These are phyloP conservation scores for Caryocar brasiliense DNA, from an alignment of 441 rosid genomes.

Conservation along the genomic window DNA sequence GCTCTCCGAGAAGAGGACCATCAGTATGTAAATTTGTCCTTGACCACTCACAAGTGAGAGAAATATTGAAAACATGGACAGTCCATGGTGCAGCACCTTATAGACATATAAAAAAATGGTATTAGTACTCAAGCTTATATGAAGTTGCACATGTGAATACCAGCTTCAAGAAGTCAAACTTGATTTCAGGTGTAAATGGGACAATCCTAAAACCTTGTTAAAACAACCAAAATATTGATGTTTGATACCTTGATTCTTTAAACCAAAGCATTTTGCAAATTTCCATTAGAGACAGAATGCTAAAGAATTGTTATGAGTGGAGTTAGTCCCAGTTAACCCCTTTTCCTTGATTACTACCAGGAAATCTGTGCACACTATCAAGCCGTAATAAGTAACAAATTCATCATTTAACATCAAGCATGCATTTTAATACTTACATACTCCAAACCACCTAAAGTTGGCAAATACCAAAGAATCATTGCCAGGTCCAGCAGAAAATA, in stretches of 20 bases:
- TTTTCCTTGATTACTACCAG: not conserved
- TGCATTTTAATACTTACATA: constrained; percentile 43
- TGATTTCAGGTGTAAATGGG: not conserved
- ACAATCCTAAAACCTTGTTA: not conserved
- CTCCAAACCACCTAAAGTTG: constrained; percentile 66
- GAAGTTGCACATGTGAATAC: not conserved
- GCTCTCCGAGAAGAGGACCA: constrained; percentile 67
- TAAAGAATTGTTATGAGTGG: not conserved
- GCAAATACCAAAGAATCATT: constrained; percentile 66
- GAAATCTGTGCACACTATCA: not conserved
- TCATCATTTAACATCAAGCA: not conserved
- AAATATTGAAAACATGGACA: constrained; percentile 56
- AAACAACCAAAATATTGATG: not conserved
- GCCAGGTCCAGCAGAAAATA: constrained; percentile 69
- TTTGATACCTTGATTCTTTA: not conserved
- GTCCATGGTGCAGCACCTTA: constrained; percentile 68
- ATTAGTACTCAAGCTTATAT: not conserved
- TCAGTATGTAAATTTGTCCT: constrained; percentile 63
- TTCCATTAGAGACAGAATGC: not conserved
- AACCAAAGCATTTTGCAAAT: not conserved
- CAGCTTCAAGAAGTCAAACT: not conserved
- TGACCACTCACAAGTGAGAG: constrained; percentile 64
- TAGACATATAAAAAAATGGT: not conserved
- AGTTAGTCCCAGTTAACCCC: not conserved
- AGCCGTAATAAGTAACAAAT: not conserved